These are phyloP conservation scores for Rubia tinctorum DNA, from an alignment of 305 asterid genomes.

Conservation along the genomic window DNA sequence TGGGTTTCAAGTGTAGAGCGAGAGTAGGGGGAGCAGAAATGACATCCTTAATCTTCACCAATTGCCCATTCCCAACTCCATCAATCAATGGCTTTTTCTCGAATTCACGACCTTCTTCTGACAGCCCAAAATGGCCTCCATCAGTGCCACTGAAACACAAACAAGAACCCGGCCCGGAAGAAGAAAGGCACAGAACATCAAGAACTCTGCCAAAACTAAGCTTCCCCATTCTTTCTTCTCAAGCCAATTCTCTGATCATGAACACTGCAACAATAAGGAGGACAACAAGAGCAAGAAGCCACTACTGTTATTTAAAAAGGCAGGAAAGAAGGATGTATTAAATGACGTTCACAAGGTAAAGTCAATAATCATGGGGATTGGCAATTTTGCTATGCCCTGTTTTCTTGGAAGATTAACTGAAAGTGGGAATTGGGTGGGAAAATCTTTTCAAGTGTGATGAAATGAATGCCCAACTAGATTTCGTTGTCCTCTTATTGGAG, in stretches of 20 bases:
- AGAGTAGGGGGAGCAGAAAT: slow-evolving; percentile 58
- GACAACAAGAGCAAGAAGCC: neutral
- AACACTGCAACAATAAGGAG: neutral
- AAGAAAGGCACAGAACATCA: slow-evolving; percentile 43
- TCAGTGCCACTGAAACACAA: slow-evolving; percentile 26
- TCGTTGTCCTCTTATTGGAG: slow-evolving; percentile 26
- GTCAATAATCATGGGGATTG: slow-evolving; percentile 4
- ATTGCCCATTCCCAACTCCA: slow-evolving; percentile 11
- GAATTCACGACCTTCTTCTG: slow-evolving; percentile 14
- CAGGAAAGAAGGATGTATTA: neutral
- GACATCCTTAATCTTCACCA: slow-evolving; percentile 50
- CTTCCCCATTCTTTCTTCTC: slow-evolving; percentile 39
- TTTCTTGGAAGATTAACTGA: slow-evolving; percentile 23
- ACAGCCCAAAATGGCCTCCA: neutral
- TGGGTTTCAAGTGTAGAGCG: slow-evolving; percentile 74
- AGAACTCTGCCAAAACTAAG: slow-evolving; percentile 43
- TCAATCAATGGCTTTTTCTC: slow-evolving; percentile 39
- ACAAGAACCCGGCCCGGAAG: slow-evolving; percentile 40
- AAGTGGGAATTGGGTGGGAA: slow-evolving; percentile 20
- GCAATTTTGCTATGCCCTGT: neutral
- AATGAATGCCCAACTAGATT: slow-evolving; percentile 17
- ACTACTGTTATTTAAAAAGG: neutral
- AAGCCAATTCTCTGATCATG: neutral
- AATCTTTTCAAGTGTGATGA: neutral
- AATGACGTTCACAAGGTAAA: slow-evolving; percentile 17